phyloP scores from a whole-genome alignment of 2,329 filamentous ascomycete genomes.

The Allantophomopsis cytisporea region DNA sequence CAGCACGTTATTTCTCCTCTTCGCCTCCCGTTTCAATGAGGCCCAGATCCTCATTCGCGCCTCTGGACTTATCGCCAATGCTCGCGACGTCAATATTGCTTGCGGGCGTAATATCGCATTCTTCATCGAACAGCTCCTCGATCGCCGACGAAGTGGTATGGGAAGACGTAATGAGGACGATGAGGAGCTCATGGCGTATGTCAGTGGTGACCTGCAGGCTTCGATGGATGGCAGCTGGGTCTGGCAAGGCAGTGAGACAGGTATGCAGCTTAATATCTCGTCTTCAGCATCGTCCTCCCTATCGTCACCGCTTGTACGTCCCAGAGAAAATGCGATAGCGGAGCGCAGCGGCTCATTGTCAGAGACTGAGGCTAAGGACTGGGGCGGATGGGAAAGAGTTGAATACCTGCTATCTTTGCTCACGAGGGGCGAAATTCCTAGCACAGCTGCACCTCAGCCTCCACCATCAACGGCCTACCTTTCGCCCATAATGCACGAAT shows the following conservation, averaged over 20 bases:
- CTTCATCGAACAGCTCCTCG: conserved; percentile 57
- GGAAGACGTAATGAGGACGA: conserved; percentile 30
- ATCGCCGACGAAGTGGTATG: conserved; percentile 30
- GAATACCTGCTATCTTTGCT: conserved; percentile 45
- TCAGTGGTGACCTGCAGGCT: conserved; percentile 76
- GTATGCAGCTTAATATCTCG: conserved; percentile 9
- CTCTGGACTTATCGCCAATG: conserved; percentile 55
- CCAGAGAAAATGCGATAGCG: not conserved
- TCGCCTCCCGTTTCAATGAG: conserved; percentile 58
- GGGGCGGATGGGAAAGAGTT: conserved; percentile 68
- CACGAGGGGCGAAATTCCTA: conserved; percentile 17
- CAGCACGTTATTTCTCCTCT: conserved; percentile 66
- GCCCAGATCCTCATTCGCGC: conserved; percentile 63
- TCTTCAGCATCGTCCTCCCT: not conserved
- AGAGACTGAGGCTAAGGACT: conserved; percentile 44
- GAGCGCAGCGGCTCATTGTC: conserved; percentile 20
- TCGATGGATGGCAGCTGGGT: conserved; percentile 70
- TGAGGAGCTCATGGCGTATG: conserved; percentile 79
- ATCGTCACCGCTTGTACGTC: not conserved
- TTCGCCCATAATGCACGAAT: not conserved
- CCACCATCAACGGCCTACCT: not conserved
- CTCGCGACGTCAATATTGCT: conserved; percentile 57
- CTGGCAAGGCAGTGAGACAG: conserved; percentile 53
- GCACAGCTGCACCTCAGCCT: not conserved
- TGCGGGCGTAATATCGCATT: conserved; percentile 76